Conservation (phyloP, 192 early-diverging fungal genomes). For the Mortierella claussenii region DNA sequence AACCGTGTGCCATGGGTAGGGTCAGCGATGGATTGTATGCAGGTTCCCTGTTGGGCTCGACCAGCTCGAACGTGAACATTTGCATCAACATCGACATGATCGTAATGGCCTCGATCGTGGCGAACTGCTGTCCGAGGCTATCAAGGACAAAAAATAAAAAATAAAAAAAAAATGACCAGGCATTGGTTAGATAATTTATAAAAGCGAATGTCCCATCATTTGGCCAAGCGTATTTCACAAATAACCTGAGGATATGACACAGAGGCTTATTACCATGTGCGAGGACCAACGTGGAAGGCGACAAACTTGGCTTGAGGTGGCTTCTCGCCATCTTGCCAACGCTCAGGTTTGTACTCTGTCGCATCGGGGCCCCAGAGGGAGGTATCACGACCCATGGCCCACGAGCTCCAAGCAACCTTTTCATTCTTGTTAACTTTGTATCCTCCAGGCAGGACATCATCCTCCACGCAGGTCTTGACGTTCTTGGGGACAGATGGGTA, state of each 20-base stretch:
- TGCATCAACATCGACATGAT: conserved; percentile 45
- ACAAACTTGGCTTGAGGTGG: conserved; percentile 60
- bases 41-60: conserved; percentile 32
- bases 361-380: conserved; percentile 75
- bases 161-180: conserved; percentile 3
- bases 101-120: conserved; percentile 54
- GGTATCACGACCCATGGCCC: conserved; percentile 61
- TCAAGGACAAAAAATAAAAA: not conserved
- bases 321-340: conserved; percentile 65
- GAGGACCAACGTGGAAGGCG: conserved; percentile 68
- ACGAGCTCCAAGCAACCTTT: conserved; percentile 61
- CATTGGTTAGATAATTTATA: too few species aligned
- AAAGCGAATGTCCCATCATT: too few species aligned
- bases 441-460: conserved; percentile 74
- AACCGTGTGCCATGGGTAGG: conserved; percentile 48
- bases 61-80: conserved; percentile 52
- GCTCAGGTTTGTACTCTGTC: conserved; percentile 69
- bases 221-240: too few species aligned
- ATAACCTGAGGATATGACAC: too few species aligned
- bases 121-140: conserved; percentile 56
- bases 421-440: conserved; percentile 64
- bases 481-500: conserved; percentile 78
- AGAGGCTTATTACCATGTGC: conserved; percentile 49
- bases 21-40: conserved; percentile 36
- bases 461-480: conserved; percentile 66